Percentiles rank a stretch among this genome's conserved stretches.
phyloP scores from a whole-genome alignment of 2,329 filamentous ascomycete species.

The Ceratocystis variospora region DNA sequence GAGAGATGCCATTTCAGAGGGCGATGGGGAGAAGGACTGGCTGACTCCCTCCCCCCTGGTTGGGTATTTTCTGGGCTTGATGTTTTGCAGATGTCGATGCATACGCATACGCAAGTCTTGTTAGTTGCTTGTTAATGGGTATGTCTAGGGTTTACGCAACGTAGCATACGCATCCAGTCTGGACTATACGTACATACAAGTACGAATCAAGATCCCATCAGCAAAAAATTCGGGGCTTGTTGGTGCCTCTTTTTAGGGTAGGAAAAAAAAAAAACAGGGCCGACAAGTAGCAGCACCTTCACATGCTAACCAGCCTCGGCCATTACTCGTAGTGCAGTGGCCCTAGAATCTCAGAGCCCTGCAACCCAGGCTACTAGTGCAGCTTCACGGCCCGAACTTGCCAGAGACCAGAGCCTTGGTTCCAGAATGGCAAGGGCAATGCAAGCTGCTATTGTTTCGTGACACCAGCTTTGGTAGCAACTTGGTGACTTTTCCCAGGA shows the following conservation, averaged over 20 bases:
- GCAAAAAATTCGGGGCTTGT: too few species aligned
- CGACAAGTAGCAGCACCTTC: too few species aligned
- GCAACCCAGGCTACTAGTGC: too few species aligned
- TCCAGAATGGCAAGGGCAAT: not conserved
- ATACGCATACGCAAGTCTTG: not conserved
- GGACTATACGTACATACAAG: too few species aligned
- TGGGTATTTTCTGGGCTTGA: not conserved
- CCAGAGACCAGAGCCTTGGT: not conserved
- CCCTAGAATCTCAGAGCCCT: too few species aligned
- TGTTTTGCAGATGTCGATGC: not conserved
- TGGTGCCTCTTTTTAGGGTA: too few species aligned
- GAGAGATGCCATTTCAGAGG: not conserved
- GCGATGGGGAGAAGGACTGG: not conserved
- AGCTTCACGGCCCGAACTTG: too few species aligned
- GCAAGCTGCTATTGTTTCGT: slow-evolving; percentile 2
- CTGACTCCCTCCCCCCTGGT: not conserved
- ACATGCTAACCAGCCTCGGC: too few species aligned
- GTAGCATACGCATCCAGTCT: not conserved
- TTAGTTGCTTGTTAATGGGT: not conserved
- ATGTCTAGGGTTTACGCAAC: not conserved
- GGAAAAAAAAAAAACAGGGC: too few species aligned
- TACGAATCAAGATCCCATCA: too few species aligned
- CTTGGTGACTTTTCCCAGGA: not conserved
- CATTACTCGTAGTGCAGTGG: too few species aligned
- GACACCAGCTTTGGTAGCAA: not conserved